phyloP scores from a whole-genome alignment of 805 yeast genomes.

The Diddensiella transvaalensis region DNA sequence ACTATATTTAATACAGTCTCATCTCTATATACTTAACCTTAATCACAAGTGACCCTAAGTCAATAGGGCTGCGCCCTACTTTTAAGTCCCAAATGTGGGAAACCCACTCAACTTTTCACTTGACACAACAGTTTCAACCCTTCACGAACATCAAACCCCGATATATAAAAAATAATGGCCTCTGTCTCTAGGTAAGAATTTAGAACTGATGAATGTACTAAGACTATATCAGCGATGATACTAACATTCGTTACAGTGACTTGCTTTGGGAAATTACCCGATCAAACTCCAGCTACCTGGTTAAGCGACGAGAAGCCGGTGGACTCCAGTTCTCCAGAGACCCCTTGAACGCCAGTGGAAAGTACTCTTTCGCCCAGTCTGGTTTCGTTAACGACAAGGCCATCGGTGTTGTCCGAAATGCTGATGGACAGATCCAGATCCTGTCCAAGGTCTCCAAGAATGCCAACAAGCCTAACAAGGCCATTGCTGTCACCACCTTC shows the following conservation, averaged over 20 bases:
- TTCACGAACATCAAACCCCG: conserved; percentile 8
- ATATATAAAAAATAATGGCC: conserved; percentile 15
- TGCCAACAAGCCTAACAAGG: conserved; percentile 47
- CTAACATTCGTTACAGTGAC: conserved; percentile 31
- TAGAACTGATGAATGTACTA: background rate
- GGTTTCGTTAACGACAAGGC: conserved; percentile 51
- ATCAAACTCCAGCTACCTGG: conserved; percentile 44
- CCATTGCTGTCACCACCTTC: conserved; percentile 38
- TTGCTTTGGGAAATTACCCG: conserved; percentile 52
- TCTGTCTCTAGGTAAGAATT: conserved; percentile 15
- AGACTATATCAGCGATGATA: background rate
- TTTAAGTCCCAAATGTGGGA: background rate
- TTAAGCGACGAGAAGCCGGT: conserved; percentile 42
- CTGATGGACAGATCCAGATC: conserved; percentile 39
- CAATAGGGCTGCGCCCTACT: conserved; percentile 2
- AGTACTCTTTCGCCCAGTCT: conserved; percentile 45
- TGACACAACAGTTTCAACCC: conserved; percentile 6
- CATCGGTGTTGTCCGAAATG: conserved; percentile 38
- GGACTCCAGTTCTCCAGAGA: conserved; percentile 45
- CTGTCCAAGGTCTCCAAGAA: conserved; percentile 43
- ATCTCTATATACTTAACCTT: too few relatives aligned
- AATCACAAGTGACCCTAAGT: too few relatives aligned
- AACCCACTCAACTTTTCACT: conserved; percentile 2
- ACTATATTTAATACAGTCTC: too few relatives aligned
- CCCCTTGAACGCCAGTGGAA: conserved; percentile 47